Percentiles rank a stretch among this genome's conserved stretches.
Conservation (phyloP, 2,329 filamentous ascomycete species). For the Endothia cerciana region DNA sequence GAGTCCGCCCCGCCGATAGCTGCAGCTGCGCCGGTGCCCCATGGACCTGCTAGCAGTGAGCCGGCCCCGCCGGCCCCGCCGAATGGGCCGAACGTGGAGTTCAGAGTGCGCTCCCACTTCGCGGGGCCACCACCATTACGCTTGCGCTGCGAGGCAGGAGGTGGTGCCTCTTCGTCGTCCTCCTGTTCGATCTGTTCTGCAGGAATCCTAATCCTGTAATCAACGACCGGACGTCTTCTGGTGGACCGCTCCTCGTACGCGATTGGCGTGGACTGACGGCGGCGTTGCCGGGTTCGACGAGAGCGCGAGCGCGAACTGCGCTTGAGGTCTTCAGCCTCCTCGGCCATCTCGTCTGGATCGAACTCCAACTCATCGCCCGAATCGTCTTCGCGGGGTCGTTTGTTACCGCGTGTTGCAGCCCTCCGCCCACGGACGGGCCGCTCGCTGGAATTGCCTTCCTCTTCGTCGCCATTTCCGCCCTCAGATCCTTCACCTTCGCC, state of each 20-base stretch:
- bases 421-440: conserved; percentile 53
- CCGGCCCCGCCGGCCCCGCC: conserved; percentile 78
- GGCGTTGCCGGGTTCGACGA: conserved; percentile 44
- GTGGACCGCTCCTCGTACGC: conserved; percentile 61
- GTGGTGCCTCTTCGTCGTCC: conserved; percentile 66
- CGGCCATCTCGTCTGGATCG: conserved; percentile 66
- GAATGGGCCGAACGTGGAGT: conserved; percentile 91
- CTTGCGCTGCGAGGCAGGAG: conserved; percentile 66
- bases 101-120: conserved; percentile 78
- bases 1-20: conserved; percentile 75
- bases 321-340: conserved; percentile 66
- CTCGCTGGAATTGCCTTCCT: conserved; percentile 53
- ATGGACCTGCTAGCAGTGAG: conserved; percentile 74
- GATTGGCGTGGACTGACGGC: conserved; percentile 59
- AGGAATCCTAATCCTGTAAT: conserved; percentile 79
- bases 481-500: conserved; percentile 56
- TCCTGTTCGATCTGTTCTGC: conserved; percentile 73
- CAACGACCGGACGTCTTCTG: conserved; percentile 66
- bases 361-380: conserved; percentile 62
- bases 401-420: conserved; percentile 47
- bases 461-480: conserved; percentile 41
- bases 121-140: conserved; percentile 62
- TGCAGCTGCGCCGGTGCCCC: conserved; percentile 68
- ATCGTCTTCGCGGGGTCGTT: conserved; percentile 51
- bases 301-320: conserved; percentile 55